Conservation (phyloP, 495 filamentous ascomycete genomes). For the Mytilinidion resinicola region DNA sequence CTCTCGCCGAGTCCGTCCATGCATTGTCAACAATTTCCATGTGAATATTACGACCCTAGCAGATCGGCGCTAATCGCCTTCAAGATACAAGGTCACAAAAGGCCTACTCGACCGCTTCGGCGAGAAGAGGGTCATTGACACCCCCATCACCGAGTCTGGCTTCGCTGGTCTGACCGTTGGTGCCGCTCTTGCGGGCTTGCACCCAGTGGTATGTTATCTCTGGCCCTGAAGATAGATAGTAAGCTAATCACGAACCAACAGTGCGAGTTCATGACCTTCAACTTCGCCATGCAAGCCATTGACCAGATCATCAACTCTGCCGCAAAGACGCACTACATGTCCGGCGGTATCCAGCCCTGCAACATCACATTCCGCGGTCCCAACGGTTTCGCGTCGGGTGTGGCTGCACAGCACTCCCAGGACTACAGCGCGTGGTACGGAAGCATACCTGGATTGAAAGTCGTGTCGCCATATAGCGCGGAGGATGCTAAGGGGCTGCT, state of each 20-base stretch:
- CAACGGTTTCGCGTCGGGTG: conserved; percentile 94
- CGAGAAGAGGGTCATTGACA: conserved; percentile 95
- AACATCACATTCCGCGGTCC: conserved; percentile 99
- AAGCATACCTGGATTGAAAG: conserved; percentile 94
- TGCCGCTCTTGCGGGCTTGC: conserved; percentile 85
- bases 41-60: too few relatives aligned
- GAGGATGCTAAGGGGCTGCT: conserved; percentile 97
- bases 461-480: conserved; percentile 88
- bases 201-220: conserved; percentile 70
- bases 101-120: conserved; percentile 94
- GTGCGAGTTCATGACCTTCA: conserved; percentile 99
- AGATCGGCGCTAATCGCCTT: neutral
- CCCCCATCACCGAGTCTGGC: conserved; percentile 93
- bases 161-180: conserved; percentile 91
- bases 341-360: conserved; percentile 97
- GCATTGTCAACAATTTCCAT: too few relatives aligned
- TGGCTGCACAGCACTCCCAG: conserved; percentile 96
- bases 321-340: conserved; percentile 99
- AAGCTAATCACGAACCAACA: conserved; percentile 32
- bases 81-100: conserved; percentile 96
- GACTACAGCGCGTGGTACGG: conserved; percentile 98
- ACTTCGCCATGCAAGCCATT: conserved; percentile 99
- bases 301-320: conserved; percentile 99
- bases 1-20: too few relatives aligned
- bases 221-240: neutral